These are phyloP conservation scores for Cordyceps tenuipes DNA, from an alignment of 2,329 filamentous ascomycete genomes.

Conservation along the genomic window DNA sequence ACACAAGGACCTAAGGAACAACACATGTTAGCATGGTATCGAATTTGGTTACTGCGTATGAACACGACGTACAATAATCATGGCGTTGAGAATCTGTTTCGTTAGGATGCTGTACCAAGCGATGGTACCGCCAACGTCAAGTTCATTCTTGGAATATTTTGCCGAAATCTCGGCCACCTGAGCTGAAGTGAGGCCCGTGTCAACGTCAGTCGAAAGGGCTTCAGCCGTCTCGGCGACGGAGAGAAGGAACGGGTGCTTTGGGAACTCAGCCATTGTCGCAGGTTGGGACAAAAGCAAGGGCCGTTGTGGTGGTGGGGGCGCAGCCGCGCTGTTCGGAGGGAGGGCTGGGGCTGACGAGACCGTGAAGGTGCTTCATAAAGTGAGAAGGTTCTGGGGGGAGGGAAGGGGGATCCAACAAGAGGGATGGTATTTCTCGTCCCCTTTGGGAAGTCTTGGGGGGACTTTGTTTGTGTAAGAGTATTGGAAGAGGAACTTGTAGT, in stretches of 20 bases:
- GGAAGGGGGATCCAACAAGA: neutral
- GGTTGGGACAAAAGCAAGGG: constrained; percentile 3
- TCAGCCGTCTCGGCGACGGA: constrained; percentile 53
- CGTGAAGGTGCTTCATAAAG: constrained; percentile 16
- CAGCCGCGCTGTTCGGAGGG: constrained; percentile 15
- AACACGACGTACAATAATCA: constrained; percentile 53
- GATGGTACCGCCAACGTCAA: constrained; percentile 60
- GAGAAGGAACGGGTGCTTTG: constrained; percentile 53
- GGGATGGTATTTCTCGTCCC: neutral
- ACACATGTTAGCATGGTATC: neutral
- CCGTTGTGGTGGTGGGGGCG: constrained; percentile 1
- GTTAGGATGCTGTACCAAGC: constrained; percentile 64
- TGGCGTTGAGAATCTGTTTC: constrained; percentile 68
- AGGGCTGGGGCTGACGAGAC: constrained; percentile 12
- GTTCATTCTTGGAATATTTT: constrained; percentile 59
- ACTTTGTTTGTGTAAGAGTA: neutral
- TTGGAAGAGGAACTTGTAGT: neutral
- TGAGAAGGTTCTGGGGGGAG: neutral
- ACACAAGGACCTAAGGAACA: constrained; percentile 54
- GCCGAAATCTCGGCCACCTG: constrained; percentile 52
- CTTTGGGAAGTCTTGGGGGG: neutral
- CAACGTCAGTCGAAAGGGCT: constrained; percentile 53
- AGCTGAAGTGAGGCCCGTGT: constrained; percentile 55
- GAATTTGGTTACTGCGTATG: neutral
- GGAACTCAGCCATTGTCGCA: constrained; percentile 33